Percentiles rank a stretch among this genome's conserved stretches.
phyloP scores from a whole-genome alignment of 1,139 yeast species.

The Geotrichum klebahnii region DNA sequence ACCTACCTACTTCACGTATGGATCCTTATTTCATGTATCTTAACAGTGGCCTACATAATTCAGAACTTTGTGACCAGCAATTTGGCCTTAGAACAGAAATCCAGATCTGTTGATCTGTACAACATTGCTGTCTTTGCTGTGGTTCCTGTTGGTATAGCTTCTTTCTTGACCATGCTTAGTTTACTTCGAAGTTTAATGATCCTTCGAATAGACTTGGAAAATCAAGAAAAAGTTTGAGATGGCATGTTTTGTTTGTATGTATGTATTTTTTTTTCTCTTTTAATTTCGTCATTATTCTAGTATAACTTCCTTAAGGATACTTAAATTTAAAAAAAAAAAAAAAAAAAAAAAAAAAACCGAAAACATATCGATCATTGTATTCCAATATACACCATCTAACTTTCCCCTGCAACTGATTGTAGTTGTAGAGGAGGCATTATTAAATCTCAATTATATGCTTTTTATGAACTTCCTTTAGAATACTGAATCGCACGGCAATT shows the following conservation, averaged over 20 bases:
- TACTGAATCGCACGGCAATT: constrained; percentile 53
- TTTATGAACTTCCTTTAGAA: constrained; percentile 39
- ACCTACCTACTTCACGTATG: constrained; percentile 79
- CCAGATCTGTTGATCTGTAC: constrained; percentile 56
- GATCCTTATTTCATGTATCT: constrained; percentile 80
- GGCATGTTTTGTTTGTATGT: not conserved
- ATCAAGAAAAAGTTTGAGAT: not conserved
- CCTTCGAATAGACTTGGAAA: constrained; percentile 64
- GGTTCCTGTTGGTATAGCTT: constrained; percentile 92
- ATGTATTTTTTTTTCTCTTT: constrained; percentile 2
- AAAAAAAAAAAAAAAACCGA: too few relatives aligned
- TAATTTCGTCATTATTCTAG: too few relatives aligned
- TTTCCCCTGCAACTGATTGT: too few relatives aligned
- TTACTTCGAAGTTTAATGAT: constrained; percentile 69
- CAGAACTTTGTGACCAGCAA: constrained; percentile 90
- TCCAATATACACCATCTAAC: too few relatives aligned
- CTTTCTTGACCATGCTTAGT: constrained; percentile 87
- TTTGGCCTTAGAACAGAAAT: constrained; percentile 51
- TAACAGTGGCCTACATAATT: constrained; percentile 76
- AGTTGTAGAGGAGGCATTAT: too few relatives aligned
- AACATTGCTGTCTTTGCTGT: constrained; percentile 93
- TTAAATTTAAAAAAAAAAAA: too few relatives aligned
- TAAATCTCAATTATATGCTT: not conserved
- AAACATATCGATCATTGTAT: too few relatives aligned
- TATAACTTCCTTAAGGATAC: too few relatives aligned